Percentiles rank a stretch among this genome's conserved stretches.
Conservation (phyloP, 2,329 filamentous ascomycete species). For the Pyricularia pennisetigena region DNA sequence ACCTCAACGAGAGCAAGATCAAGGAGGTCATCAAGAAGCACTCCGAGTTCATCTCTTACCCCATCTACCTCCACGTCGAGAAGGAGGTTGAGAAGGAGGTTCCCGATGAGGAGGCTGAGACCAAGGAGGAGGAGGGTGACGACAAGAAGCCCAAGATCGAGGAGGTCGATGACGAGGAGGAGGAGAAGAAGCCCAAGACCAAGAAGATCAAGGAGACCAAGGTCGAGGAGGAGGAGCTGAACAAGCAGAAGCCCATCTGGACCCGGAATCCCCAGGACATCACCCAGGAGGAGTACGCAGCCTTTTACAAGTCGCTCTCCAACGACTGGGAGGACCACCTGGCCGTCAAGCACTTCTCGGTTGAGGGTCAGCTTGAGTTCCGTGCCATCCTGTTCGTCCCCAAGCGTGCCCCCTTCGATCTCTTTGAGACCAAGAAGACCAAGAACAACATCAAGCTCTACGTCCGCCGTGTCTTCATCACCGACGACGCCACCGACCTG, state of each 20-base stretch:
- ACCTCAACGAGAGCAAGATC: slow-evolving; percentile 97
- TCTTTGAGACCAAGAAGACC: slow-evolving; percentile 99
- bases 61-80: slow-evolving; percentile 98
- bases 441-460: slow-evolving; percentile 99
- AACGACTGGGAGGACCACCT: slow-evolving; percentile 99
- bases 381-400: slow-evolving; percentile 98
- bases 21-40: slow-evolving; percentile 99
- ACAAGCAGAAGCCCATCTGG: slow-evolving; percentile 99
- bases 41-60: slow-evolving; percentile 99
- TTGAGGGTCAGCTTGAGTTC: slow-evolving; percentile 99
- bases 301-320: slow-evolving; percentile 99
- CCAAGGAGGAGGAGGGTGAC: slow-evolving; percentile 59
- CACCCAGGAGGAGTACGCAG: slow-evolving; percentile 88
- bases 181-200: slow-evolving; percentile 92
- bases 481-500: slow-evolving; percentile 96
- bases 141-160: slow-evolving; percentile 96
- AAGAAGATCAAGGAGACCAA: slow-evolving; percentile 99
- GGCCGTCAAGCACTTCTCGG: slow-evolving; percentile 99
- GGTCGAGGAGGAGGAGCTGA: slow-evolving; percentile 98
- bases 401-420: slow-evolving; percentile 98
- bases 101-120: slow-evolving; percentile 86
- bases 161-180: slow-evolving; percentile 77
- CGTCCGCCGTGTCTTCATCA: slow-evolving; percentile 99
- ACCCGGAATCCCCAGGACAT: slow-evolving; percentile 97
- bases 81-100: slow-evolving; percentile 99